Evolutionary conservation across 371 early-diverging fungal species (phyloP).

Genomic region (Mortierella sp.): DNA sequence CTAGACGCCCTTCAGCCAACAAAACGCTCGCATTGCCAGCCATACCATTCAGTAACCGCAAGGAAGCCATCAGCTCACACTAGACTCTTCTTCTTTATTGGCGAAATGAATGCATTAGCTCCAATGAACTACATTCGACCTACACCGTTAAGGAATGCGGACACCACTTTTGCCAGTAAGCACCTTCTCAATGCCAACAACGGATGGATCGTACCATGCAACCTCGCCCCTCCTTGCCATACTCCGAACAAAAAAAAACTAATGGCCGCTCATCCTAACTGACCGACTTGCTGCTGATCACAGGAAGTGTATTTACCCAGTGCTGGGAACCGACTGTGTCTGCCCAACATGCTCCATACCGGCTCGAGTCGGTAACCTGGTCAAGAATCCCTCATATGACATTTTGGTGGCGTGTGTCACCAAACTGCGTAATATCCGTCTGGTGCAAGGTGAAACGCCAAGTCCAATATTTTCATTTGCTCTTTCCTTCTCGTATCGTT

Average conservation of each 20-base stretch:
- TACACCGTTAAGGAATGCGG: constrained; percentile 50
- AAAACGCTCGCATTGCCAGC: background rate
- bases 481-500: background rate
- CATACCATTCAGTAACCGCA: background rate
- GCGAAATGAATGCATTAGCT: background rate
- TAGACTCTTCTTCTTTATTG: background rate
- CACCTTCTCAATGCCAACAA: background rate
- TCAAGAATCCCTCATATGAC: constrained; percentile 46
- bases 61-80: background rate
- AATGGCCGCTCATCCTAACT: background rate
- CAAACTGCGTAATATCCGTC: constrained; percentile 33
- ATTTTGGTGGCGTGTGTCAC: constrained; percentile 53
- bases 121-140: constrained; percentile 31
- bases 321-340: constrained; percentile 33
- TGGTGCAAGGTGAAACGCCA: background rate
- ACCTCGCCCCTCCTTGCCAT: background rate
- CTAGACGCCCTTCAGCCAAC: background rate
- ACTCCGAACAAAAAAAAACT: too few relatives aligned
- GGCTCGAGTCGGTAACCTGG: constrained; percentile 49
- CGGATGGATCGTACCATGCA: background rate
- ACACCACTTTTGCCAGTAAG: constrained; percentile 55
- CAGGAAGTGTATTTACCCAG: constrained; percentile 45
- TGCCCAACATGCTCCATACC: constrained; percentile 52
- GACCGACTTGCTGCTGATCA: background rate
- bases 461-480: too few relatives aligned